phyloP scores from a whole-genome alignment of 306 rosid species.

The barrel medic (Medicago truncatula) region MtrunA17r5.0-ANR NC_053044.1:47041001-47041500 shows the following conservation, averaged over 20 bases:
- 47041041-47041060: constrained; percentile 93
- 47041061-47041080: constrained; percentile 53
- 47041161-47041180: constrained; percentile 41
- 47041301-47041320: constrained; percentile 39
- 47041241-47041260: constrained; percentile 29
- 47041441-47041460: neutral
- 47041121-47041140: constrained; percentile 30
- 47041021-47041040: constrained; percentile 83
- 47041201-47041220: constrained; percentile 46
- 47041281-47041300: constrained; percentile 29
- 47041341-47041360: constrained; percentile 10
- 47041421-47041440: neutral
- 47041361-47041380: neutral
- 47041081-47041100: constrained; percentile 31
- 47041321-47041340: constrained; percentile 4
- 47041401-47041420: neutral
- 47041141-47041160: constrained; percentile 36
- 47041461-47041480: neutral
- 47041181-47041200: constrained; percentile 30
- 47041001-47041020: constrained; percentile 84
- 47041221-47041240: constrained; percentile 46
- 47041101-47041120: constrained; percentile 41
- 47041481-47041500: neutral
- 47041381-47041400: neutral
- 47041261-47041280: constrained; percentile 17